These are phyloP conservation scores for Periconia digitata DNA, from an alignment of 2,329 filamentous ascomycete species.

Conservation along the genomic window DNA sequence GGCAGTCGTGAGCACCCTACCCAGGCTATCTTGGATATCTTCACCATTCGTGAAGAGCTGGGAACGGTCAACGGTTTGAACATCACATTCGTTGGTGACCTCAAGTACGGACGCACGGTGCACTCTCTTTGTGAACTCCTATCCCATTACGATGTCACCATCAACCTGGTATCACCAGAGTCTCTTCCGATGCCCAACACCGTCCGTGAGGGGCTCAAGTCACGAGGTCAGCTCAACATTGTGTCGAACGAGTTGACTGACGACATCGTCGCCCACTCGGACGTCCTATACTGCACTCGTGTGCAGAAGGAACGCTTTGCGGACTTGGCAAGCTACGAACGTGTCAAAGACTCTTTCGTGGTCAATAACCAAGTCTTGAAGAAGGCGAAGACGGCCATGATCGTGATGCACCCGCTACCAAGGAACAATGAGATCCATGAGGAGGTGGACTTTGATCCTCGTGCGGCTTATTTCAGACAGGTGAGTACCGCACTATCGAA, in stretches of 20 bases:
- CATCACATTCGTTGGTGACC: conserved; percentile 93
- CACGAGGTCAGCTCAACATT: conserved; percentile 73
- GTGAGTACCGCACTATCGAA: conserved; percentile 57
- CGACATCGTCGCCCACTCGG: conserved; percentile 81
- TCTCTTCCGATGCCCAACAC: conserved; percentile 74
- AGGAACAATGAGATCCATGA: conserved; percentile 90
- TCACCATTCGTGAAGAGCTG: conserved; percentile 96
- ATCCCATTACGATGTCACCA: conserved; percentile 89
- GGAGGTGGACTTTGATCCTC: conserved; percentile 96
- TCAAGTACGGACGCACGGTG: conserved; percentile 89
- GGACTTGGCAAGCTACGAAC: conserved; percentile 78
- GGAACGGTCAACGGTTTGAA: conserved; percentile 94
- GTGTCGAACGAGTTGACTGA: conserved; percentile 80
- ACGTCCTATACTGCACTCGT: conserved; percentile 95
- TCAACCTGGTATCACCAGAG: conserved; percentile 87
- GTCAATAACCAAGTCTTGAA: conserved; percentile 89
- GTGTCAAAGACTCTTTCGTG: conserved; percentile 83
- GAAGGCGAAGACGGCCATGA: conserved; percentile 88
- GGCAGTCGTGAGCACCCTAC: conserved; percentile 95
- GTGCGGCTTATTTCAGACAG: conserved; percentile 98
- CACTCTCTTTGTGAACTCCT: conserved; percentile 94
- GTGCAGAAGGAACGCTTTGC: conserved; percentile 96
- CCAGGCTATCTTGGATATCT: conserved; percentile 95
- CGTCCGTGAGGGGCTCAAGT: conserved; percentile 70
- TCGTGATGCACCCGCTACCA: conserved; percentile 93